Evolutionary conservation across 306 rosid species (phyloP).

Genomic region (Geum urbanum): DNA sequence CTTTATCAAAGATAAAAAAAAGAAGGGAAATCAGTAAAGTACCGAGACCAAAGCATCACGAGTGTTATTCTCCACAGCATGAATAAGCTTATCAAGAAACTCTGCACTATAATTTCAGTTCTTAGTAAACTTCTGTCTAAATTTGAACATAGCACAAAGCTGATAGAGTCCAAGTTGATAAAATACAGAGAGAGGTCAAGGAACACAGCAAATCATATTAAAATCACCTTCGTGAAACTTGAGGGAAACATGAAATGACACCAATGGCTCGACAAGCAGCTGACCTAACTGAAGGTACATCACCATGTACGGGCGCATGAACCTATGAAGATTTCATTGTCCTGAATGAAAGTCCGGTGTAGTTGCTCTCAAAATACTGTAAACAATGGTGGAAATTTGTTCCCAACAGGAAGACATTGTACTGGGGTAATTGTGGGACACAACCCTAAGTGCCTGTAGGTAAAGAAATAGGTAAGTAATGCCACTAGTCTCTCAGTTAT

Average conservation of each 20-base stretch:
- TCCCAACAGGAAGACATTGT: slow-evolving; percentile 67
- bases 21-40: slow-evolving; percentile 16
- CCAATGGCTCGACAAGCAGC: slow-evolving; percentile 98
- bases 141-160: slow-evolving; percentile 19
- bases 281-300: slow-evolving; percentile 76
- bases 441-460: slow-evolving; percentile 75
- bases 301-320: slow-evolving; percentile 52
- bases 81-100: slow-evolving; percentile 68
- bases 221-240: slow-evolving; percentile 80
- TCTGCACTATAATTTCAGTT: slow-evolving; percentile 55
- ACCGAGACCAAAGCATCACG: slow-evolving; percentile 64
- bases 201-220: not conserved
- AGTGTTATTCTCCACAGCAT: slow-evolving; percentile 75
- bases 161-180: slow-evolving; percentile 5
- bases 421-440: slow-evolving; percentile 78
- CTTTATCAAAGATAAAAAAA: not conserved
- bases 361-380: slow-evolving; percentile 42
- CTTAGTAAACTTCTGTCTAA: slow-evolving; percentile 12
- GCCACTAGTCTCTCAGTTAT: not conserved
- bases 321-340: slow-evolving; percentile 49
- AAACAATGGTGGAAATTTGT: slow-evolving; percentile 55
- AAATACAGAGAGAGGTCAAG: not conserved
- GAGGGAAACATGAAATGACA: slow-evolving; percentile 81
- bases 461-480: slow-evolving; percentile 11
- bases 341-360: slow-evolving; percentile 45